Evolutionary conservation across 1,284 basidiomycete species (phyloP).

Genomic region (Puccinia novopanici): DNA sequence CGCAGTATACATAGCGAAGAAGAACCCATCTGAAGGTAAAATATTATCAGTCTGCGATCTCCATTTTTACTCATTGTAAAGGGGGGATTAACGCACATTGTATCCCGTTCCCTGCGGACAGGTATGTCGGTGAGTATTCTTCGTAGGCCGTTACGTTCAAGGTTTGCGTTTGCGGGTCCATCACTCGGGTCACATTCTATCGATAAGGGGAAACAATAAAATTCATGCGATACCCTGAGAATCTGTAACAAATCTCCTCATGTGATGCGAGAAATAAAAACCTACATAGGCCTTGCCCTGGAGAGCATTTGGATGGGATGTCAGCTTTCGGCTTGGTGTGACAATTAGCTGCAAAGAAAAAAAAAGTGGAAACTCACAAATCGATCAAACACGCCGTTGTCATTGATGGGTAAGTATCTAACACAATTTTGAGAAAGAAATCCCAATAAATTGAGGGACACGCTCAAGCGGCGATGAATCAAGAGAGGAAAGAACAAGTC

Average conservation of each 20-base stretch:
- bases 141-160: conserved; percentile 40
- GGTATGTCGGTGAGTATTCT: conserved; percentile 41
- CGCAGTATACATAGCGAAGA: conserved; percentile 41
- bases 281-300: conserved; percentile 46
- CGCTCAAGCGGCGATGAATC: background rate
- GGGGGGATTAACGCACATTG: conserved; percentile 20
- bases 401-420: conserved; percentile 43
- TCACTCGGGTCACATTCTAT: conserved; percentile 39
- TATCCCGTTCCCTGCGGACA: conserved; percentile 43
- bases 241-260: no score
- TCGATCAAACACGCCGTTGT: conserved; percentile 46
- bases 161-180: conserved; percentile 33
- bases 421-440: background rate
- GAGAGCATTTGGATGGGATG: background rate
- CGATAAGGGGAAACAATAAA: background rate
- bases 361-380: conserved; percentile 48
- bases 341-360: background rate
- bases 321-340: background rate
- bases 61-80: background rate
- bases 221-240: no score
- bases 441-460: background rate
- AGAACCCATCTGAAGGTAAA: conserved; percentile 35
- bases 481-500: background rate
- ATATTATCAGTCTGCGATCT: background rate
- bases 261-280: background rate